phyloP scores from a whole-genome alignment of 345 rosid genomes.

The Citrus mangshanensis region DNA sequence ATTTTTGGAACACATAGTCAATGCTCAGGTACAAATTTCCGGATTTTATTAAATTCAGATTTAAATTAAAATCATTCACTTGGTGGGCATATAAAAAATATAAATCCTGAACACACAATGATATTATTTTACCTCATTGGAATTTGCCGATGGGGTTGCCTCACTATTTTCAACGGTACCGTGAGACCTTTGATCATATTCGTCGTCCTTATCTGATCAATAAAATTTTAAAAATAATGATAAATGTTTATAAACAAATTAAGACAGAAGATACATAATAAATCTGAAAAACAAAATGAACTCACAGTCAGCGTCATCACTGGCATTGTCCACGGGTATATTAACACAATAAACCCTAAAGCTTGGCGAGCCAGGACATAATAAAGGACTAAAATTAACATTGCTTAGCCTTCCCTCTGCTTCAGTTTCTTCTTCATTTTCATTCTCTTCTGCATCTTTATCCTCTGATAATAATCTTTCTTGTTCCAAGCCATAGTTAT shows the following conservation, averaged over 20 bases:
- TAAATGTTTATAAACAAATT: background rate
- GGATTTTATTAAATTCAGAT: no score
- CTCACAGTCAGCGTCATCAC: slow-evolving; percentile 12
- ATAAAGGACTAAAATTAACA: background rate
- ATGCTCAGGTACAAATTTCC: no score
- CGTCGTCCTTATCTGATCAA: background rate
- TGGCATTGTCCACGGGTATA: background rate
- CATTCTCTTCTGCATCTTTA: background rate
- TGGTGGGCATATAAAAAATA: no score
- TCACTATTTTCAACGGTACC: background rate
- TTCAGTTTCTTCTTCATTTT: slow-evolving; percentile 3
- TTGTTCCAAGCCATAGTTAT: background rate
- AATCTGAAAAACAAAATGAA: background rate
- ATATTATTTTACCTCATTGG: slow-evolving; percentile 2
- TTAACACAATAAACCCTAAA: slow-evolving; percentile 32
- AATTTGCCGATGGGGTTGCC: background rate
- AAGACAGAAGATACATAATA: background rate
- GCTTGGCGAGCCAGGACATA: slow-evolving; percentile 32
- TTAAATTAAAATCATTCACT: no score
- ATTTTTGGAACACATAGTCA: no score
- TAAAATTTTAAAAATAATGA: background rate
- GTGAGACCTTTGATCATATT: background rate
- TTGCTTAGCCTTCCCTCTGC: slow-evolving; percentile 1
- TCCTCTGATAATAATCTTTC: background rate
- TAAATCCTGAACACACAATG: no score